Evolutionary conservation across 371 early-diverging fungal genomes (phyloP), one percentile per base, ranked within the genome.

Genomic region (Mortierella polycephala): DNA sequence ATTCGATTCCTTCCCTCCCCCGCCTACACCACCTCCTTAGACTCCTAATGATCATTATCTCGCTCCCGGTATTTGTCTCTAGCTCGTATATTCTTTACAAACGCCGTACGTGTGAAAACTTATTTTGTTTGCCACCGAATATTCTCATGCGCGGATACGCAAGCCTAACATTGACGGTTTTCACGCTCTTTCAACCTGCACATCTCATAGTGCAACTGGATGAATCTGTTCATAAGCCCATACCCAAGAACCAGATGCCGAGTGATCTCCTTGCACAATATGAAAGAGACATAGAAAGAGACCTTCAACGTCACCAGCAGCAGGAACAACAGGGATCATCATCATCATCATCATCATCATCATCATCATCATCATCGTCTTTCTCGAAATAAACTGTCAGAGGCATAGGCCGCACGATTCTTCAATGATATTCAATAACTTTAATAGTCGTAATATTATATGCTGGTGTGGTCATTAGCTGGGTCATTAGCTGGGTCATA

Each of bases 41-140:
- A 51, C 65, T 77, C 20, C 20, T 77, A 39, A 77, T 72, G 5
- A 71, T 77, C 23, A 77, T 77, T 40, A 61, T 77, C 46, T 40
- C 77, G 9, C 58, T 77, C 6, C 77, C 77, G 7, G 55, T 77
- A 41, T 77, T 77, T 57, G 72, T 77, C 37, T 71, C 77, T 10
- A 68, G 72, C 0, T 68, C 77, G 14, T 77, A 77, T 44, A 62
- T 77, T 53, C 77, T 77, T 45, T 77, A 77, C 51, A 77, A 77
- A 49, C 72, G 77, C 18, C 16, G 75, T 75, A 66, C 1, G 69
- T 74, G 18, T 18, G 16, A 49, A 50, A 50, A 51, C 20, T 9
- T 18, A 9, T 18, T 11, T 45, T 39, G 0, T 12, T 13, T 5
- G n/a, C n/a, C 44, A 37, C 13, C 18, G 14, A 13, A 12, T 10